Base-by-base conservation (phyloP, 345 rosid species). In the Melaleuca quinquenervia region DNA sequence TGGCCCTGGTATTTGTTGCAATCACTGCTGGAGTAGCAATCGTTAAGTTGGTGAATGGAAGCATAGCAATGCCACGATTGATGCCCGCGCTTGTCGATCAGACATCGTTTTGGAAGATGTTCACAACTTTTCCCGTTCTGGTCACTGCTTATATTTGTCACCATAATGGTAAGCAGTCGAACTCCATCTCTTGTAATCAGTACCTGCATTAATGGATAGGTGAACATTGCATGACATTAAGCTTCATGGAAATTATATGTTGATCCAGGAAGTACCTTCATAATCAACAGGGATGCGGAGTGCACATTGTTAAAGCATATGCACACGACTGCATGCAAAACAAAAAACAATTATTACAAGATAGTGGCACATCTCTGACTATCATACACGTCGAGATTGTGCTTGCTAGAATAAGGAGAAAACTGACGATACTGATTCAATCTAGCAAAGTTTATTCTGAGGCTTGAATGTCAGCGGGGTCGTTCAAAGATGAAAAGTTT, bases 91-190 rank as follows among this genome's bases (percentile, higher is more conserved):
- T 93, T 44, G 88, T 50, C 2, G 89, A 90, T 45, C 94, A 93
- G 88, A 92, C 91, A 22, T 91, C 94, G 5, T 93, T 93, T 86
- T 93, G 96, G 95, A 92, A 92, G 91, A 93, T 94, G 82, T 94
- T 92, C 84, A 94, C 95, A 16, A 87, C 94, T 22, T 87, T 92
- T 41, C 95, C 95, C 55, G 87, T 93, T 52, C 8, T 94, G 21
- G 95, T 94, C 86, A 93, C 96, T 56, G 94, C 95, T 83, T 94
- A 88, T 87, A 92, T 93, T 85, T 94, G 97, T 88, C 97, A 94
- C 89, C 95, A 93, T 82, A 94, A 92, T 50, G 83, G 95, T 93
- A 87, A 84, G 94, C 90, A 62, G 48, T 26, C 53, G 41, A 83
- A 74, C 85, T 11, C 50, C 15, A 52, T 83, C 53, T 83, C 16